Evolutionary conservation across 805 yeast genomes (phyloP), one percentile per base, ranked within the genome.

Genomic region (Saturnispora sanitii): DNA sequence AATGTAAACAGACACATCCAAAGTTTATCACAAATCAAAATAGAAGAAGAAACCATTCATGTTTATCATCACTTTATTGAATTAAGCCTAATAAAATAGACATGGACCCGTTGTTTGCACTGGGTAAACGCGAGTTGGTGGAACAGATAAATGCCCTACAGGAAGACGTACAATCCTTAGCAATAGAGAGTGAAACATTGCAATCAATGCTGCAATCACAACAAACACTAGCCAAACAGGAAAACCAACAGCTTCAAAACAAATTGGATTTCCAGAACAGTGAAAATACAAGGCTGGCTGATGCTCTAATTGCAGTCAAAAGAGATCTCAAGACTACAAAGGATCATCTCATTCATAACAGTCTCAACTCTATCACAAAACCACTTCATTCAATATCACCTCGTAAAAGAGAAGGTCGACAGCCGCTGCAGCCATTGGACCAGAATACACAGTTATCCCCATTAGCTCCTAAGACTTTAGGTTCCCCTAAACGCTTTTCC

Each of bases 121-220:
- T 29, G 33, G 33, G 15, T 6, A 19, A 18, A 20, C 21, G 13
- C 11, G 21, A 13, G 11, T 22, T 26, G 22, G 26, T 35, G 8
- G 8, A 3, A 18, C 38, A 35, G 13, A 22, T 33, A n/a, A 20
- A 9, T n/a, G 13, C 13, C 7, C 19, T 35, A 16, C 31, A 35
- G 25, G 28, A 37, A 17, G 58, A 55, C 32, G 52, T 54, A 34
- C 40, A 20, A 20, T 33, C 36, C 7, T 54, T 42, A 19, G 41
- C 49, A n/a, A 22, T 37, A 5, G 57, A 55, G 16, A 50, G 57
- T 7, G 49, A 47, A 33, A 51, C 53, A 22, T 41, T 55, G 32
- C 57, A 55, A 29, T 53, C 50, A 13, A 49, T 51, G 27, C 38
- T 54, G 20, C 57, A 55, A 20, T 18, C 48, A 4, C 58, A 55